Conservation (phyloP, 2,329 filamentous ascomycete species). For the Diaporthe capsici region DNA sequence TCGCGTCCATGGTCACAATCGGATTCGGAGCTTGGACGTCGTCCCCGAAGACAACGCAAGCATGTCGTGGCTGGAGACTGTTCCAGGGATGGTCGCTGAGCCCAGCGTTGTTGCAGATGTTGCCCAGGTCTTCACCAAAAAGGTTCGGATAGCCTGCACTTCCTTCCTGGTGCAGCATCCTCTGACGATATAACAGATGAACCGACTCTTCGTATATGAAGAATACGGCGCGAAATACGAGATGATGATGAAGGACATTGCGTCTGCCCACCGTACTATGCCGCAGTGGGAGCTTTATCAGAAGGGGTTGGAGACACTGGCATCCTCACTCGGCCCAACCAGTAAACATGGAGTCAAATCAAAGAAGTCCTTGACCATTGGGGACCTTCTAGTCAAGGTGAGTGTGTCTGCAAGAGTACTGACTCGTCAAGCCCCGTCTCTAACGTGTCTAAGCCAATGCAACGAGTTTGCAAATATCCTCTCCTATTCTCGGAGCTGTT, state of each 20-base stretch:
- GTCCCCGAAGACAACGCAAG: slow-evolving; percentile 58
- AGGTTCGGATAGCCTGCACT: slow-evolving; percentile 54
- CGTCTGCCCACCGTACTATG: slow-evolving; percentile 76
- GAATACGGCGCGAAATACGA: slow-evolving; percentile 94
- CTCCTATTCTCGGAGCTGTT: slow-evolving; percentile 87
- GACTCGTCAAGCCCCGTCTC: slow-evolving; percentile 54
- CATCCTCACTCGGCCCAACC: slow-evolving; percentile 80
- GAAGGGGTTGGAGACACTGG: slow-evolving; percentile 86
- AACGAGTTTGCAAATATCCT: slow-evolving; percentile 92
- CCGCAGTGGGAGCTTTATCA: slow-evolving; percentile 86
- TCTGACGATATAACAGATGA: slow-evolving; percentile 69
- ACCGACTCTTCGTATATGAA: slow-evolving; percentile 88
- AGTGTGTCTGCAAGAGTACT: slow-evolving; percentile 60
- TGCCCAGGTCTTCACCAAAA: slow-evolving; percentile 72
- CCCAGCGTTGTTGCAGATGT: slow-evolving; percentile 73
- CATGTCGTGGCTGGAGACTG: slow-evolving; percentile 59
- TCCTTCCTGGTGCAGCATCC: not conserved
- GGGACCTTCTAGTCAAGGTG: slow-evolving; percentile 87
- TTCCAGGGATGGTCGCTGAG: slow-evolving; percentile 68
- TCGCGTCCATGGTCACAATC: slow-evolving; percentile 54
- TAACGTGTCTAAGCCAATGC: slow-evolving; percentile 75
- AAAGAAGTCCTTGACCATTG: slow-evolving; percentile 84
- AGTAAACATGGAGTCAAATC: slow-evolving; percentile 73
- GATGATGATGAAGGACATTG: slow-evolving; percentile 83
- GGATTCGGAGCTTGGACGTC: slow-evolving; percentile 64